Evolutionary conservation across 441 rosid species (phyloP).

Genomic region (Bruguiera hainesii): DNA sequence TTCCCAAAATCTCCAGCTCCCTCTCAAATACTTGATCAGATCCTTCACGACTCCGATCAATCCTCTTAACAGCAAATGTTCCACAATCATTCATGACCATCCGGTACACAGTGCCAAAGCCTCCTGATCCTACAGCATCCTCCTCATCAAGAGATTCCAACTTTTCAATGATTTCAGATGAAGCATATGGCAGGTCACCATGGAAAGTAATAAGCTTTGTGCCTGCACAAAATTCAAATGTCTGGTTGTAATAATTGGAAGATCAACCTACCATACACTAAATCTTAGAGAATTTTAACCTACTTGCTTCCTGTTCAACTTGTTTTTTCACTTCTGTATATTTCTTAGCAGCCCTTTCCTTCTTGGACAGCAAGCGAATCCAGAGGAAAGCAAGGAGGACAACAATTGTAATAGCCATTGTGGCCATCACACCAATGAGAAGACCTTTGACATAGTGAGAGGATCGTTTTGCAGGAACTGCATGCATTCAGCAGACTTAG

Average conservation of each 20-base stretch:
- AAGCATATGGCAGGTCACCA: constrained; percentile 88
- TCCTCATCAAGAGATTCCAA: constrained; percentile 90
- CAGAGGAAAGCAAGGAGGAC: constrained; percentile 70
- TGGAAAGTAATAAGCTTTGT: constrained; percentile 90
- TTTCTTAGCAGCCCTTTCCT: constrained; percentile 79
- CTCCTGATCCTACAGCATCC: constrained; percentile 93
- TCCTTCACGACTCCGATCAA: constrained; percentile 81
- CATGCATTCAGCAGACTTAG: constrained; percentile 6
- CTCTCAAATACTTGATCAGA: constrained; percentile 90
- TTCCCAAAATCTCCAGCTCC: constrained; percentile 86
- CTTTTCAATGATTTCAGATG: constrained; percentile 84
- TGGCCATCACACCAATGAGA: constrained; percentile 76
- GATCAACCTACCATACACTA: not conserved
- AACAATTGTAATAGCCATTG: constrained; percentile 61
- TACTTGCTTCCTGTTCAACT: constrained; percentile 62
- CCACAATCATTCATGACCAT: constrained; percentile 99
- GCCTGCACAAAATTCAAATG: constrained; percentile 29
- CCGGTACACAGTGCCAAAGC: constrained; percentile 88
- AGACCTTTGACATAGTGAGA: constrained; percentile 82
- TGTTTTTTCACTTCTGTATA: constrained; percentile 91
- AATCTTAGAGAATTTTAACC: constrained; percentile 19
- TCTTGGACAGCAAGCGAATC: constrained; percentile 76
- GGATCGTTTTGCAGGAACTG: constrained; percentile 68
- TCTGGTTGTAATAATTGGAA: not conserved
- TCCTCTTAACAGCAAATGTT: constrained; percentile 90